These are phyloP conservation scores for Phytophthora palmivora DNA, from an alignment of 352 stramenopile genomes.

Conservation along the genomic window DNA sequence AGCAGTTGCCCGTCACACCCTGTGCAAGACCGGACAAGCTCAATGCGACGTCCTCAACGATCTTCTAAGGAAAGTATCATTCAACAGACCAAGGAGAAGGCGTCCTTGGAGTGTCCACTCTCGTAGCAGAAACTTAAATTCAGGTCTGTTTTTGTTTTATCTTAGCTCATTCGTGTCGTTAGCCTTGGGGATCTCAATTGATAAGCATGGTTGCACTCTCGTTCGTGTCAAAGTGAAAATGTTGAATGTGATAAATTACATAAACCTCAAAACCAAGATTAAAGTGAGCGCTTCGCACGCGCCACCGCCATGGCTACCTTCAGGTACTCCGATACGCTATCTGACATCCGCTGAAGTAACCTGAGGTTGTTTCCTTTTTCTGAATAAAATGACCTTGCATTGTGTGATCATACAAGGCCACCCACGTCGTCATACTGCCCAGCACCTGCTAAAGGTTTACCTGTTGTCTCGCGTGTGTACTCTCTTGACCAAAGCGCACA, in stretches of 20 bases:
- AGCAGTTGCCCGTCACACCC: conserved; percentile 10
- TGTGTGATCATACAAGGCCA: conserved; percentile 48
- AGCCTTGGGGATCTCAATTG: neutral
- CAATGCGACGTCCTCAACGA: conserved; percentile 23
- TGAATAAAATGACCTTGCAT: conserved; percentile 24
- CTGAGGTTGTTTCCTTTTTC: conserved; percentile 15
- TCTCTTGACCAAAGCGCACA: conserved; percentile 71
- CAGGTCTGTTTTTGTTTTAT: conserved; percentile 42
- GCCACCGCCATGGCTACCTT: conserved; percentile 11
- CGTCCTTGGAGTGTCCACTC: conserved; percentile 16
- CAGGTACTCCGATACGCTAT: conserved; percentile 12
- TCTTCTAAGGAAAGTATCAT: conserved; percentile 27
- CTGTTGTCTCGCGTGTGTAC: conserved; percentile 68
- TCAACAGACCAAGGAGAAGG: conserved; percentile 23
- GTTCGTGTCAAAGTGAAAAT: conserved; percentile 12
- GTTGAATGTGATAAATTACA: conserved; percentile 41
- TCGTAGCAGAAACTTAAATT: conserved; percentile 42
- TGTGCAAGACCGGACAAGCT: conserved; percentile 17
- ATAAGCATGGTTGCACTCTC: neutral
- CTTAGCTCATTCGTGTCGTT: neutral
- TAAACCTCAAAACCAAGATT: conserved; percentile 34
- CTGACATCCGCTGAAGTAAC: conserved; percentile 10
- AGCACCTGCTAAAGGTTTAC: conserved; percentile 47
- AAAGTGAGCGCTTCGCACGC: conserved; percentile 13
- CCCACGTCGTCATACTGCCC: conserved; percentile 37